Conservation (phyloP, 768 basidiomycete genomes). For the Trametes meyenii region DNA sequence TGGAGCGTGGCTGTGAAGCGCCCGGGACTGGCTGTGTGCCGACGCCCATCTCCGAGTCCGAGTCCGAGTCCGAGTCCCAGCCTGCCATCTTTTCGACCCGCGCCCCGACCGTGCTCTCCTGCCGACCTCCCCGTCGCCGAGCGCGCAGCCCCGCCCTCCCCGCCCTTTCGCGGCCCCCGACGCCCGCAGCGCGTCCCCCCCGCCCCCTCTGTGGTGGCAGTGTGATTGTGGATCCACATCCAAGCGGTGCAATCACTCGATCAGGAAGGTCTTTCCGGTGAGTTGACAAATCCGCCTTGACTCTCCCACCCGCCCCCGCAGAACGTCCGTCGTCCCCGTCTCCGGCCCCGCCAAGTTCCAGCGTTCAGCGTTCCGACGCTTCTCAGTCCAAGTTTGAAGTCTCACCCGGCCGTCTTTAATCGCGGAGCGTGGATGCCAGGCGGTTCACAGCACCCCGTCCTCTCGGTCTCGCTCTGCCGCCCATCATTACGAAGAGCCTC, state of each 20-base stretch:
- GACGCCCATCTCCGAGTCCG: not conserved
- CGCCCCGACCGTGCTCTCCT: not conserved
- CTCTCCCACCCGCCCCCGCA: not conserved
- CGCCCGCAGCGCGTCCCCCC: not conserved
- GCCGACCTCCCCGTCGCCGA: not conserved
- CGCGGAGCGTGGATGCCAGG: no score
- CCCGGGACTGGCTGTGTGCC: not conserved
- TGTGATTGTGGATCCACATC: conserved; percentile 21
- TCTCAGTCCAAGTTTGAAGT: not conserved
- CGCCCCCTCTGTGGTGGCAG: not conserved
- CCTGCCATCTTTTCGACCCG: no score
- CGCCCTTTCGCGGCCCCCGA: not conserved
- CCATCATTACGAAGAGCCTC: not conserved
- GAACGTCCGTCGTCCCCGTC: not conserved
- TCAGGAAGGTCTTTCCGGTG: conserved; percentile 6
- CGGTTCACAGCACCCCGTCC: no score
- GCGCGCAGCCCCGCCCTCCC: not conserved
- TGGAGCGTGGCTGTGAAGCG: not conserved
- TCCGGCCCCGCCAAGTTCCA: not conserved
- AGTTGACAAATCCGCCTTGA: conserved; percentile 3
- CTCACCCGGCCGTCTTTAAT: no score
- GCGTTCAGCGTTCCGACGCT: not conserved
- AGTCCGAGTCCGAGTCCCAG: no score
- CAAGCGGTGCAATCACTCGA: conserved; percentile 10
- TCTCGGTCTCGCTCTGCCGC: no score